A percentile compares a stretch with the other conserved stretches of the same genome.
These are phyloP conservation scores for Kwoniella dendrophila DNA, from an alignment of 768 basidiomycete species.

Conservation along the genomic window DNA sequence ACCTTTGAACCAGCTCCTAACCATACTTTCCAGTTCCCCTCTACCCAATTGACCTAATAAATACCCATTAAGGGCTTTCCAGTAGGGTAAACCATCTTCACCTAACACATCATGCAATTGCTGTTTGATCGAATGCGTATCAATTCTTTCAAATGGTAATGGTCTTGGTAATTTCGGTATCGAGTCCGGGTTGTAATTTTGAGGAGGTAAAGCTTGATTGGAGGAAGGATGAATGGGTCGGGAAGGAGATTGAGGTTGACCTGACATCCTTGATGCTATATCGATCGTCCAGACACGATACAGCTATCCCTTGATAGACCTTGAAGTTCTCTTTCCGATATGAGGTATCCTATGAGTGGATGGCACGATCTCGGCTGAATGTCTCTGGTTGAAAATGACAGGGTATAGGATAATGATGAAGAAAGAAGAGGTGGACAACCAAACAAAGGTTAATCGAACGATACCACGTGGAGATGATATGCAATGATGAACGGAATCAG, in stretches of 20 bases:
- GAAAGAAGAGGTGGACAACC: background rate
- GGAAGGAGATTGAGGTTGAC: background rate
- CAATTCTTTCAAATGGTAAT: conserved; percentile 31
- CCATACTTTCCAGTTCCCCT: conserved; percentile 40
- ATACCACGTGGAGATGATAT: conserved; percentile 7
- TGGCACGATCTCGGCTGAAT: conserved; percentile 1
- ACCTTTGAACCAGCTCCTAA: conserved; percentile 43
- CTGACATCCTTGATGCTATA: background rate
- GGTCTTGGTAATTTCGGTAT: conserved; percentile 1
- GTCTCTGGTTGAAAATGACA: background rate
- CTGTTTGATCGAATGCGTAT: conserved; percentile 46
- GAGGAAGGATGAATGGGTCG: background rate
- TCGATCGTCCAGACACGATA: background rate
- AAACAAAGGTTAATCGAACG: background rate
- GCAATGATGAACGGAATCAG: conserved; percentile 6
- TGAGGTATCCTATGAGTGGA: background rate
- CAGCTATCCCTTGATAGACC: background rate
- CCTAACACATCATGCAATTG: conserved; percentile 51
- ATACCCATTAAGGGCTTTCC: conserved; percentile 52
- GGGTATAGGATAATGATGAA: background rate
- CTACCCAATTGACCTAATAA: conserved; percentile 44
- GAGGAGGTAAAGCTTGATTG: too few relatives aligned
- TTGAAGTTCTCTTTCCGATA: background rate
- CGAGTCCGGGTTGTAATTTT: too few relatives aligned
- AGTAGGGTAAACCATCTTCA: conserved; percentile 49